phyloP scores from a whole-genome alignment of 805 yeast genomes.

The Pichia phayaonensis region DNA sequence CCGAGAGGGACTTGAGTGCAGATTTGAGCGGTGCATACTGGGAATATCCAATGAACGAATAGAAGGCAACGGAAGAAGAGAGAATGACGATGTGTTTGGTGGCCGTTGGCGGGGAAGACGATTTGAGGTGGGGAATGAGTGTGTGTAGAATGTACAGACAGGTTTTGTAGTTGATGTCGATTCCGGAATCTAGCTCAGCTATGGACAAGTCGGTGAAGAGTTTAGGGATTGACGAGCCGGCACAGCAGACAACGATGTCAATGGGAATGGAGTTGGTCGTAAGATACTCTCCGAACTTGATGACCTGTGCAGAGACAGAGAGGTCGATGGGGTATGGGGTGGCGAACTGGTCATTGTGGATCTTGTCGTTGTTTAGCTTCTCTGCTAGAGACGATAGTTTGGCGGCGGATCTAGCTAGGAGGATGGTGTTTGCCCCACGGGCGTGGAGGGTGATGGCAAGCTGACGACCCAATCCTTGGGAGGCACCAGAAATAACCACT shows the following conservation, averaged over 20 bases:
- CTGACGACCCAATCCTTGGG: conserved; percentile 88
- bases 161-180: conserved; percentile 64
- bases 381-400: conserved; percentile 44
- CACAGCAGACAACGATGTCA: conserved; percentile 76
- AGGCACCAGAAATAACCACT: conserved; percentile 84
- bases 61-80: conserved; percentile 76
- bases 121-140: conserved; percentile 29
- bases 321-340: conserved; percentile 57
- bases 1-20: conserved; percentile 69
- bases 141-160: conserved; percentile 67
- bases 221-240: conserved; percentile 79
- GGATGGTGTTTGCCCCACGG: conserved; percentile 53
- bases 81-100: conserved; percentile 50
- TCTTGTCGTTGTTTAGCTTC: conserved; percentile 10
- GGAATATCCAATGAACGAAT: conserved; percentile 84
- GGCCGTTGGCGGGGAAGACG: not conserved
- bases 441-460: conserved; percentile 46
- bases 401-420: conserved; percentile 70
- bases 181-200: conserved; percentile 51
- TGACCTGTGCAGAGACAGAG: conserved; percentile 40
- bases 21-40: conserved; percentile 89
- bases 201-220: conserved; percentile 61
- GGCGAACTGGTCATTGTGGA: conserved; percentile 23
- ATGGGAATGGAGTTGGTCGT: conserved; percentile 33
- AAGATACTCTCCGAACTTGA: conserved; percentile 32